Conservation (phyloP, 345 rosid species). For the Hevea brasiliensis region DNA sequence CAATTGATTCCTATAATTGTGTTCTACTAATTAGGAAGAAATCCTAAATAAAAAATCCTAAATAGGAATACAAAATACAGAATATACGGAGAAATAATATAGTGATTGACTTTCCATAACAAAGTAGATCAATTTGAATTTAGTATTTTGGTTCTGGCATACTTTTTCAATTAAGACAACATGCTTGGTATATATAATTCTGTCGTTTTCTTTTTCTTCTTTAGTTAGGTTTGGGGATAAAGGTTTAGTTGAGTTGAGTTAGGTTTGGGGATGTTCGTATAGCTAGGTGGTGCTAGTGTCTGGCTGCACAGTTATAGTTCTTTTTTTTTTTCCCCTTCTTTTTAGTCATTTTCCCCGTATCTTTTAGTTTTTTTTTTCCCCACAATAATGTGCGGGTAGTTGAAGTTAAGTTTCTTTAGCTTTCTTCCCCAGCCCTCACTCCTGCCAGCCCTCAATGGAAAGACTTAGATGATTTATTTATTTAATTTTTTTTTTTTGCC, state of each 20-base stretch:
- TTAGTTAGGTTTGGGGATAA: neutral
- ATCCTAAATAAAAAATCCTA: no score
- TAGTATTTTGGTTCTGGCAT: neutral
- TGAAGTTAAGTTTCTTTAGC: neutral
- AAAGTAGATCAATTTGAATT: neutral
- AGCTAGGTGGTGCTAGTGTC: neutral
- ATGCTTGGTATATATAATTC: neutral
- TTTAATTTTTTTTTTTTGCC: neutral
- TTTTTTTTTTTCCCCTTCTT: neutral
- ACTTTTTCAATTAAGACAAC: neutral
- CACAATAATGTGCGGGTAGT: no score
- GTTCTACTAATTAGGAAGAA: no score
- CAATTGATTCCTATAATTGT: no score
- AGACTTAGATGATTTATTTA: neutral
- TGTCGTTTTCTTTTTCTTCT: neutral
- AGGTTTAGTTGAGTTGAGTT: no score
- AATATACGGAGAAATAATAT: no score
- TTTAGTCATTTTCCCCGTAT: neutral
- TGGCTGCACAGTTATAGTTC: neutral
- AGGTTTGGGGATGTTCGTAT: neutral
- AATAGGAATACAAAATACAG: no score
- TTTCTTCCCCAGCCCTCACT: neutral
- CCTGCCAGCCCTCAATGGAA: neutral
- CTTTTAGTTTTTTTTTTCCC: neutral
- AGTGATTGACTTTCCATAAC: no score